A percentile compares a stretch with the other conserved stretches of the same genome.
Evolutionary conservation across 805 yeast species (phyloP).

Genomic region (Jamesozyma gamospora): DNA sequence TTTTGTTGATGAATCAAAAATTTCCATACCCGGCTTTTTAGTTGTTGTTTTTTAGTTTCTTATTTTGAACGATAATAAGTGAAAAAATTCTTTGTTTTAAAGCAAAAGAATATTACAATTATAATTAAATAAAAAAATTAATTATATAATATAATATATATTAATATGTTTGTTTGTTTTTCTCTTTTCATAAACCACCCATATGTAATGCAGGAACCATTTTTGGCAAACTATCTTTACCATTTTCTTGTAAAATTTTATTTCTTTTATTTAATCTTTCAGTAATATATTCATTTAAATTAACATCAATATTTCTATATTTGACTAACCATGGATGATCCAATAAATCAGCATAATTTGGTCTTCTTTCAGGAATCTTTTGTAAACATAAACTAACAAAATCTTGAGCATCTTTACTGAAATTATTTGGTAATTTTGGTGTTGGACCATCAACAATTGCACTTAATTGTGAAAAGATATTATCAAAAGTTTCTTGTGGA

Average conservation of each 20-base stretch:
- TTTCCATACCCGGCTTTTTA: no score
- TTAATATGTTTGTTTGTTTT: background rate
- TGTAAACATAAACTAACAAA: slow-evolving; percentile 71
- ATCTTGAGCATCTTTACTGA: slow-evolving; percentile 65
- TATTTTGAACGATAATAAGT: no score
- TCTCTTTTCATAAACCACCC: slow-evolving; percentile 24
- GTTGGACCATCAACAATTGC: slow-evolving; percentile 97
- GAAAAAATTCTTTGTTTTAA: no score
- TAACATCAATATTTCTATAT: slow-evolving; percentile 34
- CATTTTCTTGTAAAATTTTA: slow-evolving; percentile 20
- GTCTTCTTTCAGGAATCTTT: slow-evolving; percentile 73
- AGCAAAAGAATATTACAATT: no score
- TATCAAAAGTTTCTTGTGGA: slow-evolving; percentile 85
- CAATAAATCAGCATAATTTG: slow-evolving; percentile 65
- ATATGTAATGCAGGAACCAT: slow-evolving; percentile 30
- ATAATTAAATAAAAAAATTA: no score
- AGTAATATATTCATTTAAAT: slow-evolving; percentile 32
- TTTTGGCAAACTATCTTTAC: slow-evolving; percentile 20
- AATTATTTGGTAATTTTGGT: slow-evolving; percentile 62
- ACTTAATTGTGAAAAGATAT: slow-evolving; percentile 83
- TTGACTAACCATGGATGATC: slow-evolving; percentile 75
- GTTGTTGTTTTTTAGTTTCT: no score
- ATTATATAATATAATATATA: background rate
- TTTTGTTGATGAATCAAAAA: no score
- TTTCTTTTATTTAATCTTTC: slow-evolving; percentile 27